Conservation (phyloP, 768 basidiomycete species). For the Cyathus striatus region DNA sequence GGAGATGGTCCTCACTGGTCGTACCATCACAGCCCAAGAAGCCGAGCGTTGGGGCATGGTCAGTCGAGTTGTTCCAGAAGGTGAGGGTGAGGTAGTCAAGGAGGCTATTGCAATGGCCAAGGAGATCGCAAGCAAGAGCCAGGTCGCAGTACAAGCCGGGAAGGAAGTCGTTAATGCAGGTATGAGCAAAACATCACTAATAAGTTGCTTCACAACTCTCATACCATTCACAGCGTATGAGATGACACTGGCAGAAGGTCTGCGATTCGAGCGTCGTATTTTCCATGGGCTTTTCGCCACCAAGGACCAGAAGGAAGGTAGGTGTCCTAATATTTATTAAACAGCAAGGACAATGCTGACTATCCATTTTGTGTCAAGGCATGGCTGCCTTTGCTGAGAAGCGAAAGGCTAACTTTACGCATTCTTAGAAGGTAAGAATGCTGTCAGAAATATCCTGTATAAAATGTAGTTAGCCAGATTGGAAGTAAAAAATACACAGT, state of each 20-base stretch:
- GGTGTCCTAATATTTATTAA: conserved; percentile 19
- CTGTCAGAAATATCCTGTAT: not conserved
- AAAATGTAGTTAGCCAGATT: not conserved
- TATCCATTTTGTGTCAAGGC: conserved; percentile 44
- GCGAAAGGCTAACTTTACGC: conserved; percentile 78
- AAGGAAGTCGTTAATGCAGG: conserved; percentile 95
- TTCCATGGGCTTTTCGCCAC: conserved; percentile 95
- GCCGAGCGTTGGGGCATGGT: conserved; percentile 88
- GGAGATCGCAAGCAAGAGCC: conserved; percentile 77
- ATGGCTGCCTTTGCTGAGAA: conserved; percentile 96
- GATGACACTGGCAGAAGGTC: conserved; percentile 71
- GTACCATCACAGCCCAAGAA: conserved; percentile 73
- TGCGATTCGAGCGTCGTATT: conserved; percentile 81
- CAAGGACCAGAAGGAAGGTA: conserved; percentile 92
- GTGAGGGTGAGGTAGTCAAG: conserved; percentile 74
- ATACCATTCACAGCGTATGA: conserved; percentile 60
- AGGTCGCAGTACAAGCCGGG: conserved; percentile 75
- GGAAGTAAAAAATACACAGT: too few relatives aligned
- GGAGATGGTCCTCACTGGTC: conserved; percentile 91
- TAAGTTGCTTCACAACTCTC: conserved; percentile 2
- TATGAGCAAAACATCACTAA: conserved; percentile 19
- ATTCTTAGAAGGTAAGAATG: conserved; percentile 29
- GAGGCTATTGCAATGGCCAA: conserved; percentile 82
- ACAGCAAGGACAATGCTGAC: not conserved
- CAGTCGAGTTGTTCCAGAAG: conserved; percentile 72